phyloP scores from a whole-genome alignment of 2,329 filamentous ascomycete species.

The Thermoascus crustaceus region DNA sequence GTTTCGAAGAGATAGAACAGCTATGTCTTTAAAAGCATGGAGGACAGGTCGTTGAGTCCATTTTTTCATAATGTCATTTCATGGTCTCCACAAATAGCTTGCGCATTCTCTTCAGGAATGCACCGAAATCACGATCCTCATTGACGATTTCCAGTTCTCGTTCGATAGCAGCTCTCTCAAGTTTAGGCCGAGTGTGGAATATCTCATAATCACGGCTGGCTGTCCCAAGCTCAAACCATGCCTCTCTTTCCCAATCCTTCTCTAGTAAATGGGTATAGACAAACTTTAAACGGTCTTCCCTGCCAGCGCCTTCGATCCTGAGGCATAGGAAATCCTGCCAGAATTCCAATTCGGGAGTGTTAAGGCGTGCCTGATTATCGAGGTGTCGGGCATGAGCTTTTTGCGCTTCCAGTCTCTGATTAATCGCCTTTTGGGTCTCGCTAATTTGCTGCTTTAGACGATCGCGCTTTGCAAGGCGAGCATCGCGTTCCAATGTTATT shows the following conservation, averaged over 20 bases:
- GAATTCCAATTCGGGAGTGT: constrained; percentile 87
- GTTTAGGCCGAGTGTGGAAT: constrained; percentile 63
- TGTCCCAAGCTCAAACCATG: constrained; percentile 86
- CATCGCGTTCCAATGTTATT: constrained; percentile 48
- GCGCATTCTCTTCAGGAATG: constrained; percentile 56
- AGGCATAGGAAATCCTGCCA: constrained; percentile 90
- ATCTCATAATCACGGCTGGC: constrained; percentile 78
- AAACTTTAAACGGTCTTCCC: constrained; percentile 80
- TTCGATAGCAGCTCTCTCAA: constrained; percentile 48
- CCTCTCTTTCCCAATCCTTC: constrained; percentile 78
- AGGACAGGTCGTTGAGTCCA: no score
- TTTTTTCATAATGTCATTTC: constrained; percentile 36
- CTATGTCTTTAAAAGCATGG: no score
- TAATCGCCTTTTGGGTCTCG: constrained; percentile 39
- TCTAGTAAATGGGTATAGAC: constrained; percentile 82
- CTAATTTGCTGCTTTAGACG: constrained; percentile 49
- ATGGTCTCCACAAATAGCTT: constrained; percentile 49
- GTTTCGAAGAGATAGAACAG: no score
- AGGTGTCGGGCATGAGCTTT: constrained; percentile 56
- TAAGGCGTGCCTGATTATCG: constrained; percentile 77
- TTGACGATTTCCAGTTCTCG: constrained; percentile 50
- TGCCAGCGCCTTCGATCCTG: constrained; percentile 79
- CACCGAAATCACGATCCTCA: constrained; percentile 51
- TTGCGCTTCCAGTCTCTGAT: constrained; percentile 38
- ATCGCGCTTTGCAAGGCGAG: constrained; percentile 48